Conservation (phyloP, 495 filamentous ascomycete genomes). For the Sordaria brevicollis region DNA sequence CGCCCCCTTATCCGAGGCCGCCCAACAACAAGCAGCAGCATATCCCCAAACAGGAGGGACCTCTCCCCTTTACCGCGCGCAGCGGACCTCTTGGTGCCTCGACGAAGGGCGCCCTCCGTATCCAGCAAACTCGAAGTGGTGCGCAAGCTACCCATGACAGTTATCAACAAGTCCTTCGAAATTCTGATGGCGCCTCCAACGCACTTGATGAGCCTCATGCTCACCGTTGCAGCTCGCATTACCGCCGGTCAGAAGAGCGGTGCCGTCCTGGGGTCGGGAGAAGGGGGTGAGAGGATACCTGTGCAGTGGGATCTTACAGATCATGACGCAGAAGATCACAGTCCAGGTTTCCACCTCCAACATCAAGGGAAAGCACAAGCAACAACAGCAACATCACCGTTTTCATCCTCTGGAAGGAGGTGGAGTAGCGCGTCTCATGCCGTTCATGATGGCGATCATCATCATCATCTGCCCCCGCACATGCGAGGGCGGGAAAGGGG, state of each 20-base stretch:
- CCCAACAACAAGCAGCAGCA: slow-evolving; percentile 22
- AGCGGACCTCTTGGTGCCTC: slow-evolving; percentile 54
- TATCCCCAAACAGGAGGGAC: slow-evolving; percentile 45
- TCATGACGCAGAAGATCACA: slow-evolving; percentile 25
- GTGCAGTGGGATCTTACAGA: slow-evolving; percentile 47
- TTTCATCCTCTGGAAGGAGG: slow-evolving; percentile 1
- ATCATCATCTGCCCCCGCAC: neutral
- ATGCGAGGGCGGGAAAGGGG: neutral
- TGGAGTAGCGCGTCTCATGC: neutral
- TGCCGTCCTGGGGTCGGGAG: slow-evolving; percentile 35
- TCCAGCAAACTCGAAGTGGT: slow-evolving; percentile 25
- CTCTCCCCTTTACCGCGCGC: slow-evolving; percentile 62
- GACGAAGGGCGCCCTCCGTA: slow-evolving; percentile 1
- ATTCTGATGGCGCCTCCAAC: slow-evolving; percentile 66
- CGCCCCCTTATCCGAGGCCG: slow-evolving; percentile 16
- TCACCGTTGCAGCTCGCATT: slow-evolving; percentile 68
- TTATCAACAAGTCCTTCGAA: slow-evolving; percentile 66
- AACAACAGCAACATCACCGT: slow-evolving; percentile 6
- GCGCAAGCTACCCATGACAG: slow-evolving; percentile 50
- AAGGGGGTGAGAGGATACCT: slow-evolving; percentile 39
- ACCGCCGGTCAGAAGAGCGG: slow-evolving; percentile 51
- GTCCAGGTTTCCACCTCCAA: slow-evolving; percentile 14
- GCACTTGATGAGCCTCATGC: slow-evolving; percentile 63
- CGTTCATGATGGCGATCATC: neutral
- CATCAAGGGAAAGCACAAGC: slow-evolving; percentile 2